A percentile compares a stretch with the other conserved stretches of the same genome.
Evolutionary conservation across 2,329 filamentous ascomycete species (phyloP).

Genomic region (Botryosphaeria dothidea): DNA sequence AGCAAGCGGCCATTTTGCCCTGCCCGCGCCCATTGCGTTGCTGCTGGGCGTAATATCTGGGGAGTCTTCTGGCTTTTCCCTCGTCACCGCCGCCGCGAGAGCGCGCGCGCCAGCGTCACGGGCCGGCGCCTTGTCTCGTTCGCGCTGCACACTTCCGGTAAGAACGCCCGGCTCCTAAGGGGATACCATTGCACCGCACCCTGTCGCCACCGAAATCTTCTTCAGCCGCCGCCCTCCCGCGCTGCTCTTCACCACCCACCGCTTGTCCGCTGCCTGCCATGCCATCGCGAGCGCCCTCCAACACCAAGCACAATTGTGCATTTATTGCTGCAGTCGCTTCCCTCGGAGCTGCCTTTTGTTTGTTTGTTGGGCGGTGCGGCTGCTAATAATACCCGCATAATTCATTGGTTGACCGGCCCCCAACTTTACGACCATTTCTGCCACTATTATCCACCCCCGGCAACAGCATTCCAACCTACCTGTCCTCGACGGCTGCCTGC

Average conservation of each 20-base stretch:
- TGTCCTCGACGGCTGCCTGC: not conserved
- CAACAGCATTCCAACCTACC: not conserved
- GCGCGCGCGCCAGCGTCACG: not conserved
- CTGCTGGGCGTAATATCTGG: too few relatives aligned
- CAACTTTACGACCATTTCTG: not conserved
- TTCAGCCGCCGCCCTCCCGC: not conserved
- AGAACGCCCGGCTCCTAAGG: slow-evolving; percentile 12
- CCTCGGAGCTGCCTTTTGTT: too few relatives aligned
- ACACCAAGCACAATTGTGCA: not conserved
- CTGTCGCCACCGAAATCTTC: slow-evolving; percentile 11
- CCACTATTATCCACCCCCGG: not conserved
- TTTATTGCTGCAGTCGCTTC: not conserved
- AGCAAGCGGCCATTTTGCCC: not conserved
- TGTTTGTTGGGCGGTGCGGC: not conserved
- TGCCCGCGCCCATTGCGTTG: not conserved
- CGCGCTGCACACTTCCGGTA: not conserved
- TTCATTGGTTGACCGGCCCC: not conserved
- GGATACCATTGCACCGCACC: slow-evolving; percentile 8
- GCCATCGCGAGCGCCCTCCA: not conserved
- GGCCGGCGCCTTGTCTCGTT: not conserved
- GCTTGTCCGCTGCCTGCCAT: not conserved
- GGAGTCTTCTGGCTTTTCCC: not conserved
- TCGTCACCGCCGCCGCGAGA: not conserved
- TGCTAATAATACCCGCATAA: not conserved
- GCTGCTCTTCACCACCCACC: not conserved